Evolutionary conservation across 2,329 filamentous ascomycete species (phyloP), one percentile per base, ranked within the genome.

Genomic region (Scolecobasidium constrictum): DNA sequence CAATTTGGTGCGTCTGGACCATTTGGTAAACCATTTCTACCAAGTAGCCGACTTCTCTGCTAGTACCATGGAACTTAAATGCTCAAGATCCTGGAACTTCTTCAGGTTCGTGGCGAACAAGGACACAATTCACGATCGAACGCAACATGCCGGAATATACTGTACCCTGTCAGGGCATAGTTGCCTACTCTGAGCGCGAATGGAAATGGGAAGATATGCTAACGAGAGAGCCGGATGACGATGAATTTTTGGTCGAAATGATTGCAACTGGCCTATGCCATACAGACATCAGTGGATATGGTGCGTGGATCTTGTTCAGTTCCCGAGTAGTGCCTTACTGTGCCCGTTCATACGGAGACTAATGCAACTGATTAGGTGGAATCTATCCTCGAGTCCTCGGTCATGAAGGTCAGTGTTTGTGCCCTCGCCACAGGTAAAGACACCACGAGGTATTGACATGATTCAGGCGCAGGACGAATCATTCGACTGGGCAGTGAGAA

Each of bases 381-480:
- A 31, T 22, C 12, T 42, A 35, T 22, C 40, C 40, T 2, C 5
- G 28, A 36, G 40, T 42, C n/a, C 21, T 42, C 5, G 40, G 40
- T 13, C 40, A 42, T 34, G 40, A 42, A 20, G 40, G 40, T 40
- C 13, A 13, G 38, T 21, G 35, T 3, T 7, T 12, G 17, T 9
- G 15, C 19, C 4, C 23, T n/a, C n/a, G n/a, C n/a, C n/a, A n/a
- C 3, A 17, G 5, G 17, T 3, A 7, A 2, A 16, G 12, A 37
- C 15, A n/a, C 15, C n/a, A 7, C 22, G 15, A 11, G 15, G 28
- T 37, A 5, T 36, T 16, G 15, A 16, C 11, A 13, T 19, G 4
- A 45, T 23, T 12, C 38, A 45, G 43, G 46, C 4, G 48, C 48
- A 4, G 48, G 46, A 9, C 20, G 39, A 11, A 45, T 49, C 13